Conservation (phyloP, 192 early-diverging fungal species). For the Mortierella claussenii region DNA sequence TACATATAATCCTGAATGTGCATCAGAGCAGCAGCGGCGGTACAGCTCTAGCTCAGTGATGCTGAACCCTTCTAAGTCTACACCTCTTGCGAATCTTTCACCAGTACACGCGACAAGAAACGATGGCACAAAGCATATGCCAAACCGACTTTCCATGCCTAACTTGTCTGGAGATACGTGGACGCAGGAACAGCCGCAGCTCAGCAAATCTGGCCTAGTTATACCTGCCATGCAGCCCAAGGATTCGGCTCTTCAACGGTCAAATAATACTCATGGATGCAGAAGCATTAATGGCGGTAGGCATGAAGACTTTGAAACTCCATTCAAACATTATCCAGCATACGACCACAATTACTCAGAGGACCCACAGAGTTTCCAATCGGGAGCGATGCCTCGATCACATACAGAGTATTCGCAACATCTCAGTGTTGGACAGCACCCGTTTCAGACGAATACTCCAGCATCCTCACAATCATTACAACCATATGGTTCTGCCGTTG, state of each 20-base stretch:
- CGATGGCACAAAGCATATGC: slow-evolving; percentile 1
- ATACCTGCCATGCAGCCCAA: too few relatives aligned
- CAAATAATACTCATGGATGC: too few relatives aligned
- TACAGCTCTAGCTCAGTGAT: neutral
- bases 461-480: too few relatives aligned
- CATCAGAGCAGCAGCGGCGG: slow-evolving; percentile 1
- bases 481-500: neutral
- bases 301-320: too few relatives aligned
- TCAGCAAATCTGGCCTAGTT: neutral
- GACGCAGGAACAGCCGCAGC: neutral
- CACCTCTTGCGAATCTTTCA: neutral
- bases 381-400: slow-evolving; percentile 34
- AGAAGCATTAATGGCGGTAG: neutral
- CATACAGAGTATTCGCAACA: slow-evolving; percentile 14
- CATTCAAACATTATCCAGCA: too few relatives aligned
- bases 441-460: too few relatives aligned
- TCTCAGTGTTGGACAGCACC: slow-evolving; percentile 3
- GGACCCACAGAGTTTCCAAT: slow-evolving; percentile 15
- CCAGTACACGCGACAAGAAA: neutral
- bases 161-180: slow-evolving; percentile 16
- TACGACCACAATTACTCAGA: slow-evolving; percentile 6
- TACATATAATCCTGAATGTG: slow-evolving; percentile 9
- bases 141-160: slow-evolving; percentile 39
- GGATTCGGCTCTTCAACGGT: too few relatives aligned
- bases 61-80: slow-evolving; percentile 16